phyloP scores from a whole-genome alignment of 345 rosid species.

The Streptanthus diversifolius region DNA sequence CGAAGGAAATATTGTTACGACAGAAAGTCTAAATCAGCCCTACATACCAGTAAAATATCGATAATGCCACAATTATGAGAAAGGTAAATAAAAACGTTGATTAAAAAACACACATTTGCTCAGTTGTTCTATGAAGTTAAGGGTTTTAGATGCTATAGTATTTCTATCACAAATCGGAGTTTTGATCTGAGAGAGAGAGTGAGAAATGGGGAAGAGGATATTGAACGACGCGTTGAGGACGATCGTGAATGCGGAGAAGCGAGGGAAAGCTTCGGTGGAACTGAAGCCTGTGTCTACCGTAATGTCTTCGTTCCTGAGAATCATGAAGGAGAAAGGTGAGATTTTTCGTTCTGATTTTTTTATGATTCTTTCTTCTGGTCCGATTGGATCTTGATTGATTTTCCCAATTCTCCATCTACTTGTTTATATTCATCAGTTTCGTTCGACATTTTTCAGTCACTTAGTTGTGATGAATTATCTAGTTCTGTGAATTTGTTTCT shows the following conservation, averaged over 20 bases:
- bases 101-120: no score
- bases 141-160: no score
- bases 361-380: background rate
- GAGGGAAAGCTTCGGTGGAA: slow-evolving; percentile 70
- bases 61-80: no score
- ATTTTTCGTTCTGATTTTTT: background rate
- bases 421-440: background rate
- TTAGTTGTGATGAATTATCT: background rate
- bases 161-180: no score
- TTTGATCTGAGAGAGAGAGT: no score
- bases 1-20: background rate
- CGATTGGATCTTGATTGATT: background rate
- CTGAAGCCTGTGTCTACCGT: slow-evolving; percentile 78
- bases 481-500: background rate
- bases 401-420: background rate
- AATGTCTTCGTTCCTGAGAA: slow-evolving; percentile 74
- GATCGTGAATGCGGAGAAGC: slow-evolving; percentile 81
- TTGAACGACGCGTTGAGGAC: slow-evolving; percentile 72
- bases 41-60: no score
- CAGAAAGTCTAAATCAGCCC: slow-evolving; percentile 1
- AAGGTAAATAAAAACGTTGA: no score
- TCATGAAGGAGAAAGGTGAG: slow-evolving; percentile 77
- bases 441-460: background rate
- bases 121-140: no score
- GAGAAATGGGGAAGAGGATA: no score